These are phyloP conservation scores for Nicotiana benthamiana DNA, from an alignment of 257 asterid genomes.

Conservation along the genomic window DNA sequence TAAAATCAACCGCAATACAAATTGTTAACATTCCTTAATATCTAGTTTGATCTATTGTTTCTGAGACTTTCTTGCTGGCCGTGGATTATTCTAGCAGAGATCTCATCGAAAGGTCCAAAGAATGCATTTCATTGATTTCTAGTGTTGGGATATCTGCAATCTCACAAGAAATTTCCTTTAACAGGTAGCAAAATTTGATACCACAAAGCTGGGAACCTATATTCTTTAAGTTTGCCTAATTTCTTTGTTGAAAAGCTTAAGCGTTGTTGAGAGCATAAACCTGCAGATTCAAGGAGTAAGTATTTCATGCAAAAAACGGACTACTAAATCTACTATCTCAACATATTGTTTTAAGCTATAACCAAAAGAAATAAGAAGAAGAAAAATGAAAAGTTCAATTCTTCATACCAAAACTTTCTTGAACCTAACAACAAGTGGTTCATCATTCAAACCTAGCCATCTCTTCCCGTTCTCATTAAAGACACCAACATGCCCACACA, in stretches of 20 bases:
- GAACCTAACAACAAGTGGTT: slow-evolving; percentile 29
- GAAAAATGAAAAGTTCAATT: background rate
- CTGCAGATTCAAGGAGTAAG: no score
- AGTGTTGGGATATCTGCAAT: slow-evolving; percentile 20
- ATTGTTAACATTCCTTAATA: slow-evolving; percentile 26
- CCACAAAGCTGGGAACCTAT: no score
- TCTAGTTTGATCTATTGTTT: slow-evolving; percentile 19
- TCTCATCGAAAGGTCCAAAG: slow-evolving; percentile 11
- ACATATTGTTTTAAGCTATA: no score
- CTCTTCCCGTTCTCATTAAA: slow-evolving; percentile 34
- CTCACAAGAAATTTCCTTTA: slow-evolving; percentile 18
- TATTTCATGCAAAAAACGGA: no score
- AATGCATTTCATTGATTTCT: slow-evolving; percentile 13
- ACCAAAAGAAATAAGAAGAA: background rate
- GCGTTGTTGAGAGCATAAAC: no score
- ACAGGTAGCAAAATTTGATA: slow-evolving; percentile 5
- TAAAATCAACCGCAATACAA: background rate
- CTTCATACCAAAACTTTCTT: slow-evolving; percentile 18
- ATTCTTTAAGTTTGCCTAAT: no score
- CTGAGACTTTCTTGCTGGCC: slow-evolving; percentile 21
- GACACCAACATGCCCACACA: slow-evolving; percentile 41
- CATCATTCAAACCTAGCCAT: slow-evolving; percentile 45
- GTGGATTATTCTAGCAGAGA: slow-evolving; percentile 18
- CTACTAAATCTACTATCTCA: background rate
- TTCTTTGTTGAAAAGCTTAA: no score